Evolutionary conservation across 768 basidiomycete species (phyloP).

Genomic region (Trametes sanguinea): DNA sequence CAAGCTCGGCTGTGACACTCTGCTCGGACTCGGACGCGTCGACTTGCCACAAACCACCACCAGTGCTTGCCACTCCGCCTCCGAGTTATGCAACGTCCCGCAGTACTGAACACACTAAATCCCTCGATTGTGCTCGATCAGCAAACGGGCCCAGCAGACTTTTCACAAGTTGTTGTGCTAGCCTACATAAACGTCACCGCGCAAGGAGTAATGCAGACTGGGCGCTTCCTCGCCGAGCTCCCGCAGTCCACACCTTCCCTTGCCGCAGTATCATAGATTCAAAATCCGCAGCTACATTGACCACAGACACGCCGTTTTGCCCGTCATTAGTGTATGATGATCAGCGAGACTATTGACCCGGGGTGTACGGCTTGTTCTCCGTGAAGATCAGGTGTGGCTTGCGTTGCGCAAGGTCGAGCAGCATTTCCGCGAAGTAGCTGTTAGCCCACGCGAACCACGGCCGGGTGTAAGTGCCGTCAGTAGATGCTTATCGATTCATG

Average conservation of each 20-base stretch:
- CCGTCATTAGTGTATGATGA: background rate
- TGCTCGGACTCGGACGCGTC: no score
- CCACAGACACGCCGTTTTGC: background rate
- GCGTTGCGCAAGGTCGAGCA: constrained; percentile 71
- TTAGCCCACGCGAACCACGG: constrained; percentile 86
- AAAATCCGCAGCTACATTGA: background rate
- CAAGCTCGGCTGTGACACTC: constrained; percentile 15
- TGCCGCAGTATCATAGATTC: background rate
- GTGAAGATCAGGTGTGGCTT: constrained; percentile 72
- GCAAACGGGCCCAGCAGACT: no score
- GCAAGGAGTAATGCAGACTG: no score
- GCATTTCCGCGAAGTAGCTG: constrained; percentile 83
- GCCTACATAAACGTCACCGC: no score
- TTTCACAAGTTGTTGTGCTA: no score
- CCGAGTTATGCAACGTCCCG: no score
- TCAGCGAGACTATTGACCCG: constrained; percentile 38
- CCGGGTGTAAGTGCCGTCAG: constrained; percentile 58
- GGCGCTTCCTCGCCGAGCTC: background rate
- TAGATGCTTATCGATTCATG: constrained; percentile 76
- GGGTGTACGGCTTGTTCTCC: constrained; percentile 54
- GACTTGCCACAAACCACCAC: background rate
- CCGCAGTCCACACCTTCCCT: background rate
- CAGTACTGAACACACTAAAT: no score
- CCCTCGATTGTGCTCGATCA: no score
- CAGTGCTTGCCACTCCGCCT: background rate